phyloP scores from a whole-genome alignment of 2,329 filamentous ascomycete species.

The Microdochium nivale region DNA sequence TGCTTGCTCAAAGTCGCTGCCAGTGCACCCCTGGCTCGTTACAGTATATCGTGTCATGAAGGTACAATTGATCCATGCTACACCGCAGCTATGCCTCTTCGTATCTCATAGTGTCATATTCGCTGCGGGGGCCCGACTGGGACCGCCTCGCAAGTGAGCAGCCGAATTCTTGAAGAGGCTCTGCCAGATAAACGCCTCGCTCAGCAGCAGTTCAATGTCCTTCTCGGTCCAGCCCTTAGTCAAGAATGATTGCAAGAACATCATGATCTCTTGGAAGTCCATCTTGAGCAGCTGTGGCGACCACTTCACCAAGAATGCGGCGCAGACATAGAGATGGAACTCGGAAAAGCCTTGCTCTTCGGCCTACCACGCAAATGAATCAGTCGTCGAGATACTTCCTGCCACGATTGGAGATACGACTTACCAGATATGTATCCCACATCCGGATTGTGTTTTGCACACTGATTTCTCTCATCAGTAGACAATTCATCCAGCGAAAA shows the following conservation, averaged over 20 bases:
- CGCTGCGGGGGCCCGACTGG: conserved; percentile 28
- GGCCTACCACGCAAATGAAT: conserved; percentile 46
- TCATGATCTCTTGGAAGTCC: conserved; percentile 99
- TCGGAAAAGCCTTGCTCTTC: conserved; percentile 98
- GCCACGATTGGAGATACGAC: conserved; percentile 23
- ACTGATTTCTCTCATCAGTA: conserved; percentile 94
- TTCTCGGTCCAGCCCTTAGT: conserved; percentile 96
- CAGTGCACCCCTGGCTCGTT: too few relatives aligned
- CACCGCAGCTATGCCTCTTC: background rate
- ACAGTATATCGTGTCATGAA: too few relatives aligned
- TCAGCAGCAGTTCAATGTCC: conserved; percentile 90
- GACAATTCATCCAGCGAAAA: conserved; percentile 99
- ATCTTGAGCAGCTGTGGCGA: conserved; percentile 89
- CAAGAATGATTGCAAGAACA: conserved; percentile 93
- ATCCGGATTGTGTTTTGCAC: conserved; percentile 95
- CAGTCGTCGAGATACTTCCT: too few relatives aligned
- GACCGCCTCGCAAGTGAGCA: conserved; percentile 65
- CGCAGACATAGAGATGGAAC: conserved; percentile 97
- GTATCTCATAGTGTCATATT: conserved; percentile 17
- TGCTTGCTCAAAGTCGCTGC: too few relatives aligned
- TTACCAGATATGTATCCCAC: conserved; percentile 98
- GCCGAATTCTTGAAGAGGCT: conserved; percentile 91
- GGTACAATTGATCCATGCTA: background rate
- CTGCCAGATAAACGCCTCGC: conserved; percentile 98
- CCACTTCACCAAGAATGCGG: conserved; percentile 97